These are phyloP conservation scores for Pythium scleroteichum DNA, from an alignment of 352 stramenopile genomes.

Conservation along the genomic window DNA sequence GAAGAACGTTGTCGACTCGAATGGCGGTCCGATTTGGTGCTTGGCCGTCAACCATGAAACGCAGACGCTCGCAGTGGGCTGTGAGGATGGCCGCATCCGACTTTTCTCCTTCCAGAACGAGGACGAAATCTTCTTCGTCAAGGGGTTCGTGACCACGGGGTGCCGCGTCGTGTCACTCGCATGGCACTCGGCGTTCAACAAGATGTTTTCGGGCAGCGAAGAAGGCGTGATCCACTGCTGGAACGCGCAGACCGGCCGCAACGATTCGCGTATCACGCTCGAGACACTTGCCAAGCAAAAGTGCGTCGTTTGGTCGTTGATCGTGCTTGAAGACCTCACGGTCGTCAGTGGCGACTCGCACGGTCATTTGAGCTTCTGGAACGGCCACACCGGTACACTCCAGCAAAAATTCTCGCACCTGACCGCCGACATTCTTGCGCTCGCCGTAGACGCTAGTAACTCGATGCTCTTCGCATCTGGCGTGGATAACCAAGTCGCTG, in stretches of 20 bases:
- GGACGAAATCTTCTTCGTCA: slow-evolving; percentile 77
- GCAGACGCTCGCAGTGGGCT: slow-evolving; percentile 80
- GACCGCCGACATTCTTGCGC: slow-evolving; percentile 89
- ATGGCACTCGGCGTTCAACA: slow-evolving; percentile 69
- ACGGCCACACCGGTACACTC: slow-evolving; percentile 89
- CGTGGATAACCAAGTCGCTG: slow-evolving; percentile 92
- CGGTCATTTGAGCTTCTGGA: slow-evolving; percentile 93
- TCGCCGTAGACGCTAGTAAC: slow-evolving; percentile 84
- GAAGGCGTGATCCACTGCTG: slow-evolving; percentile 89
- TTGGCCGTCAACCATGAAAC: slow-evolving; percentile 68
- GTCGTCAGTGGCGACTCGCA: slow-evolving; percentile 93
- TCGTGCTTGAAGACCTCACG: slow-evolving; percentile 89
- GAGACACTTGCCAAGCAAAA: slow-evolving; percentile 78
- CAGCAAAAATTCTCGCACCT: slow-evolving; percentile 92
- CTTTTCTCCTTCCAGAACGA: slow-evolving; percentile 81
- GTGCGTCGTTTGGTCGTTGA: slow-evolving; percentile 88
- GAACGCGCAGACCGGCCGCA: slow-evolving; percentile 74
- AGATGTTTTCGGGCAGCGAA: slow-evolving; percentile 86
- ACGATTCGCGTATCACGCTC: slow-evolving; percentile 83
- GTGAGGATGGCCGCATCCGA: slow-evolving; percentile 89
- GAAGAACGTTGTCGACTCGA: slow-evolving; percentile 83
- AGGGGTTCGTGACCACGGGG: slow-evolving; percentile 77
- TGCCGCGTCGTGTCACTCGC: slow-evolving; percentile 81
- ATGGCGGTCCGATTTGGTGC: slow-evolving; percentile 88
- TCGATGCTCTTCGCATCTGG: slow-evolving; percentile 91